Evolutionary conservation across 2,329 filamentous ascomycete species (phyloP).

Genomic region (Ilyonectria mors-panacis): DNA sequence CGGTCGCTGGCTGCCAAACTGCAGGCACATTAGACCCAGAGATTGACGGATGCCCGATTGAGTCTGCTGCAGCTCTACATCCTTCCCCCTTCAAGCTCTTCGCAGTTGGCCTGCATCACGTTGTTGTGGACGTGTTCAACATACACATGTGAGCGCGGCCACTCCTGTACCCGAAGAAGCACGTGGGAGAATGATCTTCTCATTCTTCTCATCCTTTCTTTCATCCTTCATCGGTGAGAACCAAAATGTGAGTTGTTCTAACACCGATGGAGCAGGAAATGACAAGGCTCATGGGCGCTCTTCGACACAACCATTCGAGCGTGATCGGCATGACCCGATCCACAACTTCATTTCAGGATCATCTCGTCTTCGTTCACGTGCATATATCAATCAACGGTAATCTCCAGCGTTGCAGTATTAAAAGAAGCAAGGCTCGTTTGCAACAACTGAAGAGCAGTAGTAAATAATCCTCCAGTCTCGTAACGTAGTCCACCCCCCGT

Average conservation of each 20-base stretch:
- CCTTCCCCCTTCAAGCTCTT: conserved; percentile 6
- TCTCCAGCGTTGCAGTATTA: neutral
- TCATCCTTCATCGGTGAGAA: neutral
- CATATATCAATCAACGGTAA: neutral
- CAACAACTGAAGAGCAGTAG: neutral
- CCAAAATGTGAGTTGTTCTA: neutral
- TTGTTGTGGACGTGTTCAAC: neutral
- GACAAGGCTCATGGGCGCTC: neutral
- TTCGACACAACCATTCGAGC: neutral
- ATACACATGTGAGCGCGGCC: neutral
- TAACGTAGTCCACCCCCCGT: neutral
- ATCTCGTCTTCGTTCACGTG: neutral
- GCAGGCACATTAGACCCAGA: conserved; percentile 1
- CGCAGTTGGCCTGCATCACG: neutral
- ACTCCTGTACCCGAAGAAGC: neutral
- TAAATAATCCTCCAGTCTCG: neutral
- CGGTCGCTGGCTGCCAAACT: conserved; percentile 4
- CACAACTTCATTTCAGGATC: conserved; percentile 19
- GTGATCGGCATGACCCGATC: conserved; percentile 18
- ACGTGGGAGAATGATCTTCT: conserved; percentile 4
- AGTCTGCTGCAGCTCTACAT: conserved; percentile 13
- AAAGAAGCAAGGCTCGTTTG: neutral
- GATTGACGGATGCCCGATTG: conserved; percentile 15
- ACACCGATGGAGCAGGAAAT: conserved; percentile 1
- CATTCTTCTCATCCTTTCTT: conserved; percentile 8